Base-by-base conservation (phyloP, 768 basidiomycete genomes). In the Pleurotus pulmonarius region DNA sequence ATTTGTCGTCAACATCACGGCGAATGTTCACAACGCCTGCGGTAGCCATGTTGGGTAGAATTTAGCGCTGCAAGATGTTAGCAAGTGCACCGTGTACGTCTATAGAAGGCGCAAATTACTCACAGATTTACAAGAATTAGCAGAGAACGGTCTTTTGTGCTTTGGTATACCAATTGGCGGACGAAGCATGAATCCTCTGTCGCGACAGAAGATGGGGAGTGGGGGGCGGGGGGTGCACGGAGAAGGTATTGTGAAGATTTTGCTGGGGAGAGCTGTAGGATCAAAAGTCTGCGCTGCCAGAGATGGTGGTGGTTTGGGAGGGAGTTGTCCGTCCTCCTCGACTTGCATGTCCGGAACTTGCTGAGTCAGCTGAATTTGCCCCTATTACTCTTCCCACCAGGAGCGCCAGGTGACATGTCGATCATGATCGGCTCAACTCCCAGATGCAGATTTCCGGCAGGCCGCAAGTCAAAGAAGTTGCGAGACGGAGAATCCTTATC, bases 1-100 rank as follows among this genome's bases (percentile, higher is more conserved):
- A 95, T 73, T 92, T 92, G 80, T 96, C 92, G 75, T 94, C 91
- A 78, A 95, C 92, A 76, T 95, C 93, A 65, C 93, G 90, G 74
- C 93, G 90, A 68, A 95, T 90, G 79, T 95, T 95, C 56, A 95
- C 93, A 69, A 87, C 78, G 73, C 84, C 86, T 72, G 85, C 79
- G 75, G 92, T 79, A 76, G 92, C 90, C 92, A 94, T 95, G 70
- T 68, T 93, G 88, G 83, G 80, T 75, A 71, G 60, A 63, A 63
- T 80, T 88, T 74, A 90, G 65, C 82, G 86, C 88, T 90, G 60
- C 6, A 49, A 48, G 46, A 34, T 18, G 25, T 15, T 13, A n/a
- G 41, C 4, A 8, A n/a, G 11, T 34, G 11, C 51, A n/a, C 1
- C 16, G 13, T 15, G 11, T 12, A 26, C 46, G 24, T 29, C 3